Evolutionary conservation across 2,329 filamentous ascomycete species (phyloP).

Genomic region (Penicillium digitatum): DNA sequence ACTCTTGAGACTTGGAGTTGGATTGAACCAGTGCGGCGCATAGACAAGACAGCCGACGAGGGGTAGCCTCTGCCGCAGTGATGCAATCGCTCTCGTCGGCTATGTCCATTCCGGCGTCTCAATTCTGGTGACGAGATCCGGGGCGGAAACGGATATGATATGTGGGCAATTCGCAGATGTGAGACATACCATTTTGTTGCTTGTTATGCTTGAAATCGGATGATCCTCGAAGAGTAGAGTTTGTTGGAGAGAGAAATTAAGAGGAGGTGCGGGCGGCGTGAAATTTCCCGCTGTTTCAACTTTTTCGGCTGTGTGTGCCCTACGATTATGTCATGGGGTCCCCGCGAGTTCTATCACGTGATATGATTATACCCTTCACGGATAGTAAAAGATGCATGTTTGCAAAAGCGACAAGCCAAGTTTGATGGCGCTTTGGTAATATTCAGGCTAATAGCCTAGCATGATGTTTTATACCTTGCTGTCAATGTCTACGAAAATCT

Average conservation of each 20-base stretch:
- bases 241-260: slow-evolving; percentile 24
- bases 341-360: slow-evolving; percentile 3
- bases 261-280: slow-evolving; percentile 15
- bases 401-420: background rate
- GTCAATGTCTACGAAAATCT: background rate
- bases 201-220: slow-evolving; percentile 45
- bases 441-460: background rate
- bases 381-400: background rate
- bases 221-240: slow-evolving; percentile 51
- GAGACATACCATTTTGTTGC: slow-evolving; percentile 46
- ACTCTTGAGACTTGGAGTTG: background rate
- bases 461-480: background rate
- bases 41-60: background rate
- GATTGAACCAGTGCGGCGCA: background rate
- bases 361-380: background rate
- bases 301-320: slow-evolving; percentile 35
- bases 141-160: background rate
- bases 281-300: slow-evolving; percentile 25
- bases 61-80: background rate
- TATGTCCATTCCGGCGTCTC: slow-evolving; percentile 8
- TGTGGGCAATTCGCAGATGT: background rate
- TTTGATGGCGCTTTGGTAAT: background rate
- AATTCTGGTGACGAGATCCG: background rate
- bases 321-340: slow-evolving; percentile 24
- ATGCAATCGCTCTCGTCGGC: background rate